Base-by-base conservation (phyloP, 2,329 filamentous ascomycete genomes). In the Dryadomyces sulphureus region DNA sequence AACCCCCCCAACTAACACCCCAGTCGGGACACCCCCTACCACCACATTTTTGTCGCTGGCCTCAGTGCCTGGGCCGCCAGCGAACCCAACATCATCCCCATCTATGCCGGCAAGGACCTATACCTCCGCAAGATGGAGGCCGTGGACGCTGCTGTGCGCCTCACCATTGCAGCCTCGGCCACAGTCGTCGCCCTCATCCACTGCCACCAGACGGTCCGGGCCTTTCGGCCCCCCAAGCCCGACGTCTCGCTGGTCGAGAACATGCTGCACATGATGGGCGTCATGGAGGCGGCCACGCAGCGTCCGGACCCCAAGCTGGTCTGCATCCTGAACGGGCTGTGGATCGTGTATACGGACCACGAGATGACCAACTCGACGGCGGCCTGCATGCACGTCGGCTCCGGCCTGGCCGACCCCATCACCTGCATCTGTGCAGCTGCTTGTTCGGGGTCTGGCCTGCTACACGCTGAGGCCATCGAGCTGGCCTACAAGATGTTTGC, bases 381-480 rank as follows among this genome's bases (percentile, higher is more conserved):
- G 1, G 70, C 73, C 1, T 65, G 74, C 27, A 59, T 77, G 16
- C 70, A 76, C 47, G 71, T 75, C 19, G 72, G 73, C 7, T 73
- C 68, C 46, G 71, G 70, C 0, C 57, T 77, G 11, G 68, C 75
- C 0, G 75, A 77, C 53, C 72, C 73, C 0, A 75, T 63, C 49
- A 73, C 67, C 51, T 63, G 72, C 17, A 68, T 76, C 12, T 60
- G 71, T 1, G 69, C 72, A 0, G 64, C 71, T 5, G 67, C 69
- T n/a, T 65, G 72, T 0, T 70, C 70, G 0, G 63, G 70, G 2
- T 73, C 75, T 52, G 74, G 74, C 0, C 72, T 72, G 0, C 69
- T 74, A 0, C 74, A 78, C 56, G 74, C 72, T 46, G 74, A 73
- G n/a, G 74, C 74, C 3, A 73, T 70, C 0, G 74, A 77, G 51